Percentiles rank a stretch among this genome's conserved stretches.
phyloP scores from a whole-genome alignment of 257 asterid species.

The Avicennia marina region DNA sequence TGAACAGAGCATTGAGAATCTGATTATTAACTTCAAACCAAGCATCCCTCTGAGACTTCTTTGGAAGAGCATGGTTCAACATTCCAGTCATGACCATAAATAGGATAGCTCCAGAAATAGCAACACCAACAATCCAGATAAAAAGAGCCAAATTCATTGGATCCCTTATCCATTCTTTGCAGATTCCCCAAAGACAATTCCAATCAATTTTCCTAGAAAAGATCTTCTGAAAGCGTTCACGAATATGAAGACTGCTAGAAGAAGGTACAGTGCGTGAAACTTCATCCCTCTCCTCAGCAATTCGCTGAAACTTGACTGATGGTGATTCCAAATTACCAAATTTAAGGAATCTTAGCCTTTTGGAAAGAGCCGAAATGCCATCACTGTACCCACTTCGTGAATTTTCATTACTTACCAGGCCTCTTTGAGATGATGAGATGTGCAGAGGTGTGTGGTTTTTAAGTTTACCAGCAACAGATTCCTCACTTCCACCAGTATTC shows the following conservation, averaged over 20 bases:
- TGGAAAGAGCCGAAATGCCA: conserved; percentile 29
- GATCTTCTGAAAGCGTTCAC: conserved; percentile 55
- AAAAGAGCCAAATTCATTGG: conserved; percentile 74
- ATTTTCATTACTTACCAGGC: conserved; percentile 40
- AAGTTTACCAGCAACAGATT: conserved; percentile 22
- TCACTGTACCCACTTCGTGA: conserved; percentile 24
- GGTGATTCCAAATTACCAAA: conserved; percentile 63
- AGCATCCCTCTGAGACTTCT: conserved; percentile 62
- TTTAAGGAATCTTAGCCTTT: conserved; percentile 40
- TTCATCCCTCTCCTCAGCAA: conserved; percentile 59
- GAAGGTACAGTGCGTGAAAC: conserved; percentile 77
- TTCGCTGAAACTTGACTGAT: conserved; percentile 54
- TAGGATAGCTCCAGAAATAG: conserved; percentile 81
- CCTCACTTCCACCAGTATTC: conserved; percentile 38
- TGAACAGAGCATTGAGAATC: conserved; percentile 79
- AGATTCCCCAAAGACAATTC: conserved; percentile 38
- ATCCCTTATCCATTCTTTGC: conserved; percentile 74
- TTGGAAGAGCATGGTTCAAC: conserved; percentile 69
- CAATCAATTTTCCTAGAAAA: conserved; percentile 60
- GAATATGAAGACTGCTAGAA: conserved; percentile 63
- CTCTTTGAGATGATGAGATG: conserved; percentile 57
- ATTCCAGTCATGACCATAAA: conserved; percentile 89
- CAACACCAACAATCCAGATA: conserved; percentile 64
- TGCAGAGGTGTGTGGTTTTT: conserved; percentile 31
- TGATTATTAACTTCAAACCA: conserved; percentile 95